These are phyloP conservation scores for Tolypocladium sp. DNA, from an alignment of 2,329 filamentous ascomycete species.

Conservation along the genomic window DNA sequence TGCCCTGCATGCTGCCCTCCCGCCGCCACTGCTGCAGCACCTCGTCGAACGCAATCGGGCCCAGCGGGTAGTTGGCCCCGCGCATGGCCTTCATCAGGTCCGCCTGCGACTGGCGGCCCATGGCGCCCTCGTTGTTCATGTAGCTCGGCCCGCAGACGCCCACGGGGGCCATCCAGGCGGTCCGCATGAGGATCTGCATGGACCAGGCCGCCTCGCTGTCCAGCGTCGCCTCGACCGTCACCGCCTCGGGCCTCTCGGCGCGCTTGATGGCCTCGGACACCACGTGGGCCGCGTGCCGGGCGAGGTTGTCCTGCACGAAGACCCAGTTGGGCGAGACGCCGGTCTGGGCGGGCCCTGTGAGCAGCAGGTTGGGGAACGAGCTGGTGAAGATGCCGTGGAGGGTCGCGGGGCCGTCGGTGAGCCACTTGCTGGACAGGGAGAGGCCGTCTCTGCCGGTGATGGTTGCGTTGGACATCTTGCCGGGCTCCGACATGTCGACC, in stretches of 20 bases:
- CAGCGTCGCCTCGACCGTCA: slow-evolving; percentile 31
- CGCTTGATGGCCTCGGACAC: slow-evolving; percentile 12
- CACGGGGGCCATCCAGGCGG: slow-evolving; percentile 27
- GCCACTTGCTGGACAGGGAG: slow-evolving; percentile 36
- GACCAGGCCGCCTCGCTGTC: slow-evolving; percentile 40
- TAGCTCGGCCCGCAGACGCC: slow-evolving; percentile 46
- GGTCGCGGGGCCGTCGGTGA: slow-evolving; percentile 30
- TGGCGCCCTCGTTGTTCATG: slow-evolving; percentile 35
- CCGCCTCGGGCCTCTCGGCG: slow-evolving; percentile 5
- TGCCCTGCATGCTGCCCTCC: slow-evolving; percentile 17
- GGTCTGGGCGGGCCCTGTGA: slow-evolving; percentile 31
- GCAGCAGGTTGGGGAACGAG: slow-evolving; percentile 48
- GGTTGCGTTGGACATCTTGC: slow-evolving; percentile 4
- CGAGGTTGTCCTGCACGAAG: slow-evolving; percentile 23
- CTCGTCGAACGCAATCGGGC: slow-evolving; percentile 16
- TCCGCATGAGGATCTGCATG: slow-evolving; percentile 25
- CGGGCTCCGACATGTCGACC: slow-evolving; percentile 19
- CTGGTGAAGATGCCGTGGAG: slow-evolving; percentile 40
- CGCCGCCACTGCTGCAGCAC: slow-evolving; percentile 17
- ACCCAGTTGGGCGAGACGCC: slow-evolving; percentile 28
- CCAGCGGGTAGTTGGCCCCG: slow-evolving; percentile 11
- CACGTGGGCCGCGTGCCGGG: slow-evolving; percentile 33
- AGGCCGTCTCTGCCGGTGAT: slow-evolving; percentile 33
- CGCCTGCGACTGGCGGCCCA: slow-evolving; percentile 10
- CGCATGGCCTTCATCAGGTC: slow-evolving; percentile 21